These are phyloP conservation scores for Russula brevipes DNA, from an alignment of 768 basidiomycete species.

Conservation along the genomic window DNA sequence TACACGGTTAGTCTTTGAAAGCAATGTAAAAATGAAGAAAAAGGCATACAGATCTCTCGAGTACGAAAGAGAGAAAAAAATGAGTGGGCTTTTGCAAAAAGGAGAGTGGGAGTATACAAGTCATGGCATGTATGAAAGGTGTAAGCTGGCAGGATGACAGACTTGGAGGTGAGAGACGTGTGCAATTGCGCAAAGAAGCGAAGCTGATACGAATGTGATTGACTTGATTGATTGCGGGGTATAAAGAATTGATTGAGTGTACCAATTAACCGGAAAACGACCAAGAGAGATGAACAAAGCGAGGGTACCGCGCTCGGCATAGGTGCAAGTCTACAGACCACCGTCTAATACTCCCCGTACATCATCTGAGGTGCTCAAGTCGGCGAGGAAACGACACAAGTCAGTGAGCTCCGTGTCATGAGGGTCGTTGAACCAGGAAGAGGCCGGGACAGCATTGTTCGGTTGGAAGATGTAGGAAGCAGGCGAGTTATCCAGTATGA, in stretches of 20 bases:
- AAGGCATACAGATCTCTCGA: neutral
- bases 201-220: constrained; percentile 25
- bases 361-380: constrained; percentile 80
- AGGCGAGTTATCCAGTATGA: constrained; percentile 98
- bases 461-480: constrained; percentile 99
- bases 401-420: constrained; percentile 98
- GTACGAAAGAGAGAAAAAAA: neutral
- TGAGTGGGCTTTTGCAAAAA: neutral
- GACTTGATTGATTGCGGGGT: constrained; percentile 26
- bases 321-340: constrained; percentile 46
- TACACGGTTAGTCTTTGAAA: constrained; percentile 12
- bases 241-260: constrained; percentile 27
- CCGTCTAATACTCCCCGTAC: constrained; percentile 90
- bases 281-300: constrained; percentile 18
- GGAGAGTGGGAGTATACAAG: constrained; percentile 14
- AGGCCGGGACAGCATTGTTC: constrained; percentile 97
- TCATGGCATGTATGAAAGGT: constrained; percentile 5
- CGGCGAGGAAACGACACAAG: constrained; percentile 88
- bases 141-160: constrained; percentile 9
- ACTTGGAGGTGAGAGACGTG: neutral
- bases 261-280: constrained; percentile 26
- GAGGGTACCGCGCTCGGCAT: constrained; percentile 14
- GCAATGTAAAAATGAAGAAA: neutral
- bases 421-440: constrained; percentile 99
- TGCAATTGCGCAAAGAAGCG: constrained; percentile 14